phyloP scores from a whole-genome alignment of 2,329 filamentous ascomycete species.

The Colletotrichum theobromicola region DNA sequence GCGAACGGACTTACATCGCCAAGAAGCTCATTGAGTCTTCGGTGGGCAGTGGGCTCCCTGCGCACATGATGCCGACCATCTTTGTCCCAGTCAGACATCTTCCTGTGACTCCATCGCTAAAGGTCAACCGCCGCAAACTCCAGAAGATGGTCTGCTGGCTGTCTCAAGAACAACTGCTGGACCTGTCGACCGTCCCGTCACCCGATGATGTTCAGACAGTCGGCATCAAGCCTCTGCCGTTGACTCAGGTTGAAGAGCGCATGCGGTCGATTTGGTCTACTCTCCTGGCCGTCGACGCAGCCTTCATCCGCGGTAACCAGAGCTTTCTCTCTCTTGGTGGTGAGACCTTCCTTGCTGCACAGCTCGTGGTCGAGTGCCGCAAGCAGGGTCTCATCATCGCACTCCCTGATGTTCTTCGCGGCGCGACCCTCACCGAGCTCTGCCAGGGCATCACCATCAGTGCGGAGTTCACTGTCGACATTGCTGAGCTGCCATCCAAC shows the following conservation, averaged over 20 bases:
- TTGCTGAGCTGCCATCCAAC: not conserved
- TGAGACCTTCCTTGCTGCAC: constrained; percentile 47
- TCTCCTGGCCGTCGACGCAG: constrained; percentile 43
- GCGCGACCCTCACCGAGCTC: constrained; percentile 48
- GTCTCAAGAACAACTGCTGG: constrained; percentile 47
- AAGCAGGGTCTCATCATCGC: constrained; percentile 44
- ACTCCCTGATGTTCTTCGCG: constrained; percentile 46
- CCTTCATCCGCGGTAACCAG: constrained; percentile 44
- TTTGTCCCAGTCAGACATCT: constrained; percentile 55
- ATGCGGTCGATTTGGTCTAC: constrained; percentile 55
- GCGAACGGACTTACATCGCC: constrained; percentile 47
- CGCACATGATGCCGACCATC: constrained; percentile 49
- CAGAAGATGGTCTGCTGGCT: constrained; percentile 48
- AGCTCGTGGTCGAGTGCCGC: constrained; percentile 50
- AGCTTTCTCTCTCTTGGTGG: constrained; percentile 54
- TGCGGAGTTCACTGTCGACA: constrained; percentile 8
- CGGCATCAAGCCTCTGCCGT: constrained; percentile 49
- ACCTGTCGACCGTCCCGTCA: constrained; percentile 42
- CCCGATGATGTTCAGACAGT: constrained; percentile 38
- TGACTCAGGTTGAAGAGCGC: constrained; percentile 51
- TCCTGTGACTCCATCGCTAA: constrained; percentile 54
- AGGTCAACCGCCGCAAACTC: constrained; percentile 54
- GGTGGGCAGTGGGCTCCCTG: constrained; percentile 41
- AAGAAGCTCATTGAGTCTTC: constrained; percentile 49
- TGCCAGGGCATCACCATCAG: constrained; percentile 38